phyloP scores from a whole-genome alignment of 371 early-diverging fungal genomes.

The Mucor piriformis region DNA sequence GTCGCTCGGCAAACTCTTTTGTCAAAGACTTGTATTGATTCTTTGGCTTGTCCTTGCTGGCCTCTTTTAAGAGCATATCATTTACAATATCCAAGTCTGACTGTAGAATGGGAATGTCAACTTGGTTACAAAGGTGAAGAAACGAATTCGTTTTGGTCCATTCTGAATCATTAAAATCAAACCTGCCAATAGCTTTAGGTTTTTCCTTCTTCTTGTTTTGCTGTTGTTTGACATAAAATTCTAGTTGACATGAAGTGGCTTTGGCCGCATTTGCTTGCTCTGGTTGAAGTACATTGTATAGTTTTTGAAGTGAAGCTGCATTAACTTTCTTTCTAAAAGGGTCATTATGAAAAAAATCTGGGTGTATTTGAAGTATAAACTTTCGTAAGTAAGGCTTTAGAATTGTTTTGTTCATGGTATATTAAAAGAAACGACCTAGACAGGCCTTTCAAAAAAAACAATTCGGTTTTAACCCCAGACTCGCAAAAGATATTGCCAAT shows the following conservation, averaged over 20 bases:
- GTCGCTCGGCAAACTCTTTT: slow-evolving; percentile 41
- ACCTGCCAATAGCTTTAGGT: slow-evolving; percentile 8
- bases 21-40: slow-evolving; percentile 13
- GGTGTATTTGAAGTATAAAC: slow-evolving; percentile 45
- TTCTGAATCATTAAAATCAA: slow-evolving; percentile 16
- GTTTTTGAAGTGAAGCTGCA: slow-evolving; percentile 37
- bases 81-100: slow-evolving; percentile 32
- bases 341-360: slow-evolving; percentile 44
- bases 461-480: too few species aligned
- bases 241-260: slow-evolving; percentile 4
- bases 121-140: slow-evolving; percentile 31
- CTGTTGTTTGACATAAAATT: slow-evolving; percentile 13
- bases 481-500: too few species aligned
- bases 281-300: slow-evolving; percentile 23
- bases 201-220: slow-evolving; percentile 6
- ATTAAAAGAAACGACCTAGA: background rate
- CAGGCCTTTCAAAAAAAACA: too few species aligned
- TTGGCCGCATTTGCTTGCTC: background rate
- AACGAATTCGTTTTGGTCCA: slow-evolving; percentile 33
- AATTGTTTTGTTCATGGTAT: slow-evolving; percentile 13
- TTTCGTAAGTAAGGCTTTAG: slow-evolving; percentile 43
- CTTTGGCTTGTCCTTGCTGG: background rate
- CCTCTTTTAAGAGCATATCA: slow-evolving; percentile 18
- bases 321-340: slow-evolving; percentile 32
- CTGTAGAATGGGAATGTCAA: slow-evolving; percentile 25